Base-by-base conservation (phyloP, 2,329 filamentous ascomycete genomes). In the Talaromyces amestolkiae region DNA sequence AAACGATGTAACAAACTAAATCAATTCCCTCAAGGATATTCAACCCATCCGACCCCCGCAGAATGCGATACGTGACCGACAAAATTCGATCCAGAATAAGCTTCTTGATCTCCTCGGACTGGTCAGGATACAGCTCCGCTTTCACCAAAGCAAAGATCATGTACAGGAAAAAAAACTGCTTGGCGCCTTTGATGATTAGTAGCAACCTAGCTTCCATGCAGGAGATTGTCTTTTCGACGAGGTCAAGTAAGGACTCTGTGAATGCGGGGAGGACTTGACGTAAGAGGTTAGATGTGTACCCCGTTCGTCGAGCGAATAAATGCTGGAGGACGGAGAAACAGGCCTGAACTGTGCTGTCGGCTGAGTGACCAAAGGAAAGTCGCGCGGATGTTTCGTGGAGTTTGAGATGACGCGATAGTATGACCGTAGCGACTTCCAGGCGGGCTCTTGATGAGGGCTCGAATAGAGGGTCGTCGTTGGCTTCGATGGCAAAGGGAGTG, bases 131-230 rank as follows among this genome's bases (percentile, higher is more conserved):
- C 10, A 78, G 62, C 58, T 71, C 75, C 24, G 72, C 65, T 62
- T 77, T 78, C 37, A 75, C 76, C 4, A 78, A 59, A 7, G 75
- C 73, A 8, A 75, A 65, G 33, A 78, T 73, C 1, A 76, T 77
- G 1, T 75, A 77, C 63, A 78, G 70, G 66, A 78, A 78, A 64
- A 77, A 78, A 66, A 77, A 78, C 45, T 78, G 75, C 51, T 78
- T 78, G 2, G 76, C 76, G 2, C 76, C 76, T 61, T 78, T 78
- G 63, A 76, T 70, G 3, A 78, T 70, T 3, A 75, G 67, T 2
- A 75, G 67, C 15, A 73, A 72, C 3, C 72, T 72, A n/a, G 65
- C 67, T 66, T 78, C 75, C 7, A 78, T 68, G 15, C 71, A 71
- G 15, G 71, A 45, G 2, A 78, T 67, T 17, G 69, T 70, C 33